Percentiles rank a stretch among this genome's conserved stretches.
Conservation (phyloP, 2,329 filamentous ascomycete species). For the Fusarium albidum region DNA sequence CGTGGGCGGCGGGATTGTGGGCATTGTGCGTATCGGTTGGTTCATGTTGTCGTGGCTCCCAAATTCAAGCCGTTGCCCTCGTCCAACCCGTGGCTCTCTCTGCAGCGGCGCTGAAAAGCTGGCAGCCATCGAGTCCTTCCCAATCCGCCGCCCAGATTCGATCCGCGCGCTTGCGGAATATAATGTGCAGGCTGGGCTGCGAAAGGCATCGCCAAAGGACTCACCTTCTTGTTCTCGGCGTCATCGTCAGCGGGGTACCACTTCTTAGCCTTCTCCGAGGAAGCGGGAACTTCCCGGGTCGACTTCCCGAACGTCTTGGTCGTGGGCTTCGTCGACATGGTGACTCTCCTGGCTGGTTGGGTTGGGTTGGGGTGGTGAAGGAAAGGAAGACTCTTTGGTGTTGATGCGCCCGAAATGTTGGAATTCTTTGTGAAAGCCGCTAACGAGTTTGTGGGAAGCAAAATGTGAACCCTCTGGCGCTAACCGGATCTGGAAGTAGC, state of each 20-base stretch:
- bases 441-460: constrained; percentile 55
- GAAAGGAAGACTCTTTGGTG: constrained; percentile 48
- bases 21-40: constrained; percentile 28
- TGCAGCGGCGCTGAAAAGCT: constrained; percentile 20
- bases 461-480: constrained; percentile 54
- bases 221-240: constrained; percentile 90
- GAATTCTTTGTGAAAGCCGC: constrained; percentile 53
- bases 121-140: constrained; percentile 14
- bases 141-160: constrained; percentile 19
- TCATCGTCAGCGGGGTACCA: constrained; percentile 99
- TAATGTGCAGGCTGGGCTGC: constrained; percentile 25
- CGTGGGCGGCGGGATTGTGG: constrained; percentile 14
- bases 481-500: constrained; percentile 42
- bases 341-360: constrained; percentile 59
- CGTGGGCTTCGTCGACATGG: constrained; percentile 78
- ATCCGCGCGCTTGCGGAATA: constrained; percentile 9
- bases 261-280: constrained; percentile 94
- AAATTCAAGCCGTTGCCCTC: constrained; percentile 24
- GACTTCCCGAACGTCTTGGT: constrained; percentile 98
- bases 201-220: constrained; percentile 53
- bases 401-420: constrained; percentile 50
- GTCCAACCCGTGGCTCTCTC: constrained; percentile 13
- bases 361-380: constrained; percentile 46
- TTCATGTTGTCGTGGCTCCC: constrained; percentile 22
- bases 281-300: constrained; percentile 87